These are phyloP conservation scores for Calamus simplicifolius DNA, from an alignment of 176 grass and related monocot species.

Conservation along the genomic window DNA sequence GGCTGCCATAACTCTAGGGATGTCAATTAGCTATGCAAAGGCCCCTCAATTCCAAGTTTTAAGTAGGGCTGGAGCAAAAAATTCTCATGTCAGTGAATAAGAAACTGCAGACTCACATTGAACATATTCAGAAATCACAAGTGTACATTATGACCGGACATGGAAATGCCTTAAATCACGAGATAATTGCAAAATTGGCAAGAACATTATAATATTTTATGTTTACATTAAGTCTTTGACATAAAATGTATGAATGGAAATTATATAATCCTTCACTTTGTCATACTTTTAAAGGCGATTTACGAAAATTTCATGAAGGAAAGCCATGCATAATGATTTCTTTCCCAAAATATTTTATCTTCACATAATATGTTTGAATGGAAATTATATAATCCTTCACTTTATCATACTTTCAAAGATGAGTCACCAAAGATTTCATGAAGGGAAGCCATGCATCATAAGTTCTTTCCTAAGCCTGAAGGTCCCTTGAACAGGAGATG, in stretches of 20 bases:
- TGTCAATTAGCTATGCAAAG: too few relatives aligned
- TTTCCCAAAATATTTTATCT: constrained; percentile 23
- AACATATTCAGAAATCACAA: too few relatives aligned
- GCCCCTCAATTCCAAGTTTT: too few relatives aligned
- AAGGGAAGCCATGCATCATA: constrained; percentile 49
- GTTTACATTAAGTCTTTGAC: too few relatives aligned
- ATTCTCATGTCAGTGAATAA: too few relatives aligned
- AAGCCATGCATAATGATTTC: constrained; percentile 53
- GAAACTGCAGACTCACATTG: too few relatives aligned
- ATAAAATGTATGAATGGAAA: too few relatives aligned
- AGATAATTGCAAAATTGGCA: constrained; percentile 42
- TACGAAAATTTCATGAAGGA: constrained; percentile 48
- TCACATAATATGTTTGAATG: constrained; percentile 5
- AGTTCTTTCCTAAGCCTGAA: constrained; percentile 56
- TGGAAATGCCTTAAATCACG: constrained; percentile 56
- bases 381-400: constrained; percentile 8
- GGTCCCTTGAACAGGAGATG: constrained; percentile 72
- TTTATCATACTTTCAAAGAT: constrained; percentile 47
- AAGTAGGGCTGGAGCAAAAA: too few relatives aligned
- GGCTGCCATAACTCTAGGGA: too few relatives aligned
- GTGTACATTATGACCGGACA: constrained; percentile 27
- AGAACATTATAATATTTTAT: neutral
- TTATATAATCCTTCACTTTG: too few relatives aligned
- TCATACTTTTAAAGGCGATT: constrained; percentile 52
- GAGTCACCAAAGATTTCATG: constrained; percentile 55